Conservation (phyloP, 2,329 filamentous ascomycete genomes). For the Aspergillus jensenii region DNA sequence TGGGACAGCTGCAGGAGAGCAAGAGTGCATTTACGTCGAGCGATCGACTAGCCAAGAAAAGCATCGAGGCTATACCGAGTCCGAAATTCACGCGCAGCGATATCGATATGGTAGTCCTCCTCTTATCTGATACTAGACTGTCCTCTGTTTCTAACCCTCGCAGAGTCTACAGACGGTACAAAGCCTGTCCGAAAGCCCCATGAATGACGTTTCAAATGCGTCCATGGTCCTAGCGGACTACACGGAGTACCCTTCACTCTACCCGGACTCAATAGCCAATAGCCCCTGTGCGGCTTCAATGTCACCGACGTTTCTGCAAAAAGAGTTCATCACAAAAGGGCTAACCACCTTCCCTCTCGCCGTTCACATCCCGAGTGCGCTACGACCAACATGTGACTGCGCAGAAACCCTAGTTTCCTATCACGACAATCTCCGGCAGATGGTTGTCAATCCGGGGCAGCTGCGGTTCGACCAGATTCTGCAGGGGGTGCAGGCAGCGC, state of each 20-base stretch:
- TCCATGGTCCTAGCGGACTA: constrained; percentile 12
- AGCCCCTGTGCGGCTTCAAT: constrained; percentile 27
- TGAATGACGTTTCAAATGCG: constrained; percentile 14
- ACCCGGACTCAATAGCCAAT: constrained; percentile 12
- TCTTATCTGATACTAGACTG: neutral
- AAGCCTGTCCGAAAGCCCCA: constrained; percentile 28
- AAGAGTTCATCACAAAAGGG: constrained; percentile 28
- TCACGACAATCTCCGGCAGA: constrained; percentile 31
- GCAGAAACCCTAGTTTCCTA: constrained; percentile 30
- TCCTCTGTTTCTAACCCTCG: neutral
- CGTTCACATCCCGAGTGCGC: constrained; percentile 25
- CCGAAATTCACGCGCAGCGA: constrained; percentile 5
- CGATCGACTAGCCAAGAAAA: constrained; percentile 2
- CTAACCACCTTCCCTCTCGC: constrained; percentile 29
- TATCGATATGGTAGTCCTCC: neutral
- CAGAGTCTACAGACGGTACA: constrained; percentile 7
- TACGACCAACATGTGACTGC: constrained; percentile 30
- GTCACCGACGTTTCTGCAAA: constrained; percentile 31
- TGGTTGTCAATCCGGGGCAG: constrained; percentile 25
- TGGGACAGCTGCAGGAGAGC: constrained; percentile 36
- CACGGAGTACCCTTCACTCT: constrained; percentile 11
- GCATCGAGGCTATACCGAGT: constrained; percentile 5
- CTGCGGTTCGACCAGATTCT: constrained; percentile 35
- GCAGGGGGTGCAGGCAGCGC: constrained; percentile 30
- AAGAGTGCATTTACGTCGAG: constrained; percentile 19